Evolutionary conservation across 371 early-diverging fungal species (phyloP), one percentile per base, ranked within the genome.

Genomic region (Enterospora canceri): DNA sequence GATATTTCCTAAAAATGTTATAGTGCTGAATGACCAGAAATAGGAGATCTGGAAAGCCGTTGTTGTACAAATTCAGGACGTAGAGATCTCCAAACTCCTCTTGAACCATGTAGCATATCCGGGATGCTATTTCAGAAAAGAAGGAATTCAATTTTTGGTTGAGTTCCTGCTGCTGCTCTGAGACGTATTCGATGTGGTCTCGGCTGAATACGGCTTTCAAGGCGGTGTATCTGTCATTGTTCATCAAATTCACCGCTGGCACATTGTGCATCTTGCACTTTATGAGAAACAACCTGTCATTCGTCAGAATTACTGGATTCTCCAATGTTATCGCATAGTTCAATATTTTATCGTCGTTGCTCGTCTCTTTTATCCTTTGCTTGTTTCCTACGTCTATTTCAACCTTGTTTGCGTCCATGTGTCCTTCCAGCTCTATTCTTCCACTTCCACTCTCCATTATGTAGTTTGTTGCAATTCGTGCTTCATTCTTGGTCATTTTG

Each of bases 341-440:
- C 15, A 74, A 16, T 23, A 74, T 69, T 53, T 70, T 65, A 34
- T 74, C 74, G 47, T 74, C 74, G 48, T 65, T 65, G 21, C 49
- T 69, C 28, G 51, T 32, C 16, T 21, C n/a, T 31, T 74, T 46
- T 18, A 48, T 28, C 16, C 35, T 62, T 5, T 53, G 8, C 32
- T 30, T 49, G 16, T 49, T 15, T 1, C 32, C 60, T 8, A 65
- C 34, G 1, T 48, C 29, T 32, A 74, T 33, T 49, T 74, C 70
- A 59, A 74, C 58, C 1, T 32, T 15, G 30, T 35, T 57, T 8
- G 51, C 49, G 8, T 65, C 53, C 24, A 65, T 15, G 1, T 46
- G 23, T 26, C 74, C 74, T 67, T 74, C 74, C 34, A 74, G 49
- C 48, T 54, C 48, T 5, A 62, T 26, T 16, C 33, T 69, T 32